Evolutionary conservation across 768 basidiomycete species (phyloP).

Genomic region (Melanogaster broomeanus): DNA sequence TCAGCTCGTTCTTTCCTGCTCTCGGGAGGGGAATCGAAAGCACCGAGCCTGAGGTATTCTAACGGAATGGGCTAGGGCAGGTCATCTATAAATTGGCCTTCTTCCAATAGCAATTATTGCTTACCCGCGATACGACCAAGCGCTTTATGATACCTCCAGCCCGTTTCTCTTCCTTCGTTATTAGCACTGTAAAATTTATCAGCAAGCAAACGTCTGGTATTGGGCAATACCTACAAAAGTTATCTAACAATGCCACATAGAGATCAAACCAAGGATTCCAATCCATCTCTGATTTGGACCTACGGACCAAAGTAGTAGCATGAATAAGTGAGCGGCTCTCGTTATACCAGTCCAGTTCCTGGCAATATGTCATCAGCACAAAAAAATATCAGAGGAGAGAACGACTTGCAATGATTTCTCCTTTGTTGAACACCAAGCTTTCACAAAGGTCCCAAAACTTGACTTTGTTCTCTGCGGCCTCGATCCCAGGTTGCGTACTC

Average conservation of each 20-base stretch:
- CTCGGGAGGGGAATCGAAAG: conserved; percentile 62
- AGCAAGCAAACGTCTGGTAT: conserved; percentile 1
- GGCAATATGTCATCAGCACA: conserved; percentile 6
- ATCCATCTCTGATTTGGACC: conserved; percentile 61
- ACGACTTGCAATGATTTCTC: conserved; percentile 76
- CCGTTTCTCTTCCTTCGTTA: conserved; percentile 62
- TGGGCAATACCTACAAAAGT: conserved; percentile 58
- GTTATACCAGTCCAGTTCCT: conserved; percentile 85
- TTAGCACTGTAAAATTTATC: conserved; percentile 49
- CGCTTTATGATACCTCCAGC: conserved; percentile 49
- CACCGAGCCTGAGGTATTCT: conserved; percentile 72
- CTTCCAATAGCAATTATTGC: conserved; percentile 18
- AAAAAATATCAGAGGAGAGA: neutral
- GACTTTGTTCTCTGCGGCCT: conserved; percentile 87
- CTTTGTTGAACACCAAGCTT: conserved; percentile 69
- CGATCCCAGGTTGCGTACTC: conserved; percentile 88
- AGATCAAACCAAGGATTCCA: conserved; percentile 74
- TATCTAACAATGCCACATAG: conserved; percentile 69
- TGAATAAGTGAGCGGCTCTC: conserved; percentile 73
- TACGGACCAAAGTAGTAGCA: conserved; percentile 62
- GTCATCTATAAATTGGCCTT: conserved; percentile 8
- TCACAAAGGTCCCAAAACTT: conserved; percentile 84
- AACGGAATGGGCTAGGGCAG: conserved; percentile 72
- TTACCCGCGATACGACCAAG: conserved; percentile 65
- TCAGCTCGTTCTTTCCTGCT: conserved; percentile 63